phyloP scores from a whole-genome alignment of 441 rosid genomes.

The Populus hybrid region DNA sequence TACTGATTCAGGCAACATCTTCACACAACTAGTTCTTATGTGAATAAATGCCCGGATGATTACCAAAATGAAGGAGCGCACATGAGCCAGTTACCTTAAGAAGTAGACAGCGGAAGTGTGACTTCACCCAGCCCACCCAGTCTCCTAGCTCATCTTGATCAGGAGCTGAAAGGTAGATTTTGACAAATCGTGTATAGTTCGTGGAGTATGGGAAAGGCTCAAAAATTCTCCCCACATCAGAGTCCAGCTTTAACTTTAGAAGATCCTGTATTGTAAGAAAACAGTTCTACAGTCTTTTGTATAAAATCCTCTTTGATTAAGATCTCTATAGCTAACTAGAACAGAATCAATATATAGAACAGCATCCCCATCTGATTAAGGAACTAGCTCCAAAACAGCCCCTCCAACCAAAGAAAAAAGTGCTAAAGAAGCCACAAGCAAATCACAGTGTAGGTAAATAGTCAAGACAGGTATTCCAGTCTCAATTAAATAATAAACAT shows the following conservation, averaged over 20 bases:
- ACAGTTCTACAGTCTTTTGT: background rate
- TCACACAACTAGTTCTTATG: background rate
- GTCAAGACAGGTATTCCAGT: background rate
- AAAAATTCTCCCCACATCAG: conserved; percentile 41
- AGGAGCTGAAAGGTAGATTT: conserved; percentile 47
- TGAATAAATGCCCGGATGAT: background rate
- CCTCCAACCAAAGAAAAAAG: background rate
- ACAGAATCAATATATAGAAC: background rate
- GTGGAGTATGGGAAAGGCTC: conserved; percentile 49
- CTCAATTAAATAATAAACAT: background rate
- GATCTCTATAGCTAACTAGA: background rate
- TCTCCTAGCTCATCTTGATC: conserved; percentile 43
- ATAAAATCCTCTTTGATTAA: background rate
- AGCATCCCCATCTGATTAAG: background rate
- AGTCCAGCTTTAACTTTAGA: conserved; percentile 23
- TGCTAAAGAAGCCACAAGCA: background rate
- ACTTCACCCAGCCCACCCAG: conserved; percentile 72
- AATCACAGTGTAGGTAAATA: background rate
- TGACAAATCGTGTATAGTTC: conserved; percentile 44
- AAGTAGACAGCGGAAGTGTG: conserved; percentile 51
- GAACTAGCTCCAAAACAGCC: background rate
- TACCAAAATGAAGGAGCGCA: background rate
- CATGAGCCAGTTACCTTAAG: conserved; percentile 31
- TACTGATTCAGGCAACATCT: background rate
- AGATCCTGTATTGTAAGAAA: conserved; percentile 2